A percentile compares a stretch with the other conserved stretches of the same genome.
phyloP scores from a whole-genome alignment of 139 green algal species.

The Desmodesmus armatus region DNA sequence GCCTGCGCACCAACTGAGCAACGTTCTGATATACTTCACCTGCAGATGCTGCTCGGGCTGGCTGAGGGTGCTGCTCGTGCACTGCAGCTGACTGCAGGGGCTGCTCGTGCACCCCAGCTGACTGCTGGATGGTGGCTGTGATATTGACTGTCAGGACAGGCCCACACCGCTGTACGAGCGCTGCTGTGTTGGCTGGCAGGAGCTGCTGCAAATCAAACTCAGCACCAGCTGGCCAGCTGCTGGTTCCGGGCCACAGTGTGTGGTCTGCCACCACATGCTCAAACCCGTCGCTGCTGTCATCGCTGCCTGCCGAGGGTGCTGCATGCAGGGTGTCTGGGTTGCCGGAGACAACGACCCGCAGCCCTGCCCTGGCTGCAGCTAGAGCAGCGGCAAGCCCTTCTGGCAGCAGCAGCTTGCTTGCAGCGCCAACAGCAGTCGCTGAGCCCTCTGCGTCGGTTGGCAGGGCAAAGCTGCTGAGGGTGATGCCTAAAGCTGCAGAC shows the following conservation, averaged over 20 bases:
- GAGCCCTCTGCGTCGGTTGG: no score
- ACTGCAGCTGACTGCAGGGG: neutral
- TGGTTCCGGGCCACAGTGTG: neutral
- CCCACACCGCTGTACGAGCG: neutral
- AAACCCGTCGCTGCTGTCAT: neutral
- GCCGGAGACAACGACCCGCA: neutral
- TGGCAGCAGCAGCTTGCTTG: neutral
- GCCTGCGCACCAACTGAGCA: neutral
- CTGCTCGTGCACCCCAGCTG: neutral
- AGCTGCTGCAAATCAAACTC: neutral
- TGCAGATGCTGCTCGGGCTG: neutral
- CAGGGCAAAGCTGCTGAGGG: neutral
- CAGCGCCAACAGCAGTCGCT: neutral
- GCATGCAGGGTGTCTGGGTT: no score
- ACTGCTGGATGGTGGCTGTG: neutral
- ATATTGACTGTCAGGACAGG: conserved; percentile 14
- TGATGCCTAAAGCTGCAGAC: neutral
- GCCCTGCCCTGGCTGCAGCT: neutral
- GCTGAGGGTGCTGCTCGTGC: neutral
- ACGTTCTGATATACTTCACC: neutral
- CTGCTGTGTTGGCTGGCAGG: neutral
- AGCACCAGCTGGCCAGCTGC: neutral
- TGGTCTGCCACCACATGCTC: neutral
- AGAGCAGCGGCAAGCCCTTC: neutral
- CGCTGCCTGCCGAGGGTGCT: neutral